Base-by-base conservation (phyloP, 139 green algal species). In the Coelastrella sp. region DNA sequence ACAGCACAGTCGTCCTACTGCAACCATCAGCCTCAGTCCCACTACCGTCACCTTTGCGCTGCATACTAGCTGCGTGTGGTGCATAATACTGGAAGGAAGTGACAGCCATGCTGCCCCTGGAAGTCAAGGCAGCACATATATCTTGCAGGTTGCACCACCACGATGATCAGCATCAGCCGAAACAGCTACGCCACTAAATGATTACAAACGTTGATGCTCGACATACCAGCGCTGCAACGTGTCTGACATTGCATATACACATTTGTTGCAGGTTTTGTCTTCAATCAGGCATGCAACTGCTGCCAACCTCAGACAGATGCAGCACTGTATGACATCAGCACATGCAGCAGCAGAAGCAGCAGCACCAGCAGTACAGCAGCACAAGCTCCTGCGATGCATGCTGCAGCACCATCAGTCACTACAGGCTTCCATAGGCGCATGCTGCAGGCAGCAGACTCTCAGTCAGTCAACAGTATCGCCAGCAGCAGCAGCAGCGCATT, bases 251-350 rank as follows among this genome's bases (percentile, higher is more conserved):
- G 6, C 6, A 23, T 22, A 32, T 22, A 7, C 71, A 47, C 16
- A 7, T 23, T 23, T 22, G 17, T 73, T 47, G 64, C 82, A 87
- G 82, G 82, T 57, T 65, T 65, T 5, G 10, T 78, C 13, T 87
- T 87, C 54, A 47, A 87, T 71, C 65, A 79, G 16, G 64, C 65
- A 17, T 87, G 82, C 65, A 87, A 68, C 65, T 87, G 82, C 65
- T 87, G 82, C 64, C 64, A 79, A 65, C 19, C 71, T 0, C n/a
- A 13, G 5, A 32, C 47, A 64, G 56, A 16, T 7, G 13, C 4
- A 14, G 13, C 5, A 20, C 14, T 13, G 32, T 64, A 79, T 47
- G 64, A 87, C 59, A 11, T 11, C 65, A 56, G 16, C 64, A 79
- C 82, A 11, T 87, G 82, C 82, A 87, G 64, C 82, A 78, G 82